Conservation (phyloP, 495 filamentous ascomycete species). For the Trichoderma parareesei region DNA sequence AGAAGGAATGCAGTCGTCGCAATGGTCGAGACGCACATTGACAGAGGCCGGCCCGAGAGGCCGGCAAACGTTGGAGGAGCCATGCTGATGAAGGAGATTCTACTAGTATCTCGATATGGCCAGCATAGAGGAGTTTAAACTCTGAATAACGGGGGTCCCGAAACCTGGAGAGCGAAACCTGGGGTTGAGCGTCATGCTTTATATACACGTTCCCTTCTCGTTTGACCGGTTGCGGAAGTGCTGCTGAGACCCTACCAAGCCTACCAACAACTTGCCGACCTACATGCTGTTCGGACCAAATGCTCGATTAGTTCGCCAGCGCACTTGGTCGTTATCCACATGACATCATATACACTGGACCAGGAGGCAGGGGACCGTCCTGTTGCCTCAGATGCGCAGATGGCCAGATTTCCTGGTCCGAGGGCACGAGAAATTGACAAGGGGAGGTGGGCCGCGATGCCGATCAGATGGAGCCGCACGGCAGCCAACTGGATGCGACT, state of each 20-base stretch:
- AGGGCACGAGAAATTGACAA: neutral
- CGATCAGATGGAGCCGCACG: neutral
- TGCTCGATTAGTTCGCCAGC: neutral
- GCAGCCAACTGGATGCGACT: neutral
- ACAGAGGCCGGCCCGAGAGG: conserved; percentile 55
- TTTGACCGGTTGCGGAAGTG: too few relatives aligned
- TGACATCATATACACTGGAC: neutral
- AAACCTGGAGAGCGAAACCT: neutral
- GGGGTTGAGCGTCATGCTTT: neutral
- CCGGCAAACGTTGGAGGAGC: conserved; percentile 47
- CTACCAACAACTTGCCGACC: too few relatives aligned
- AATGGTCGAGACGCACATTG: conserved; percentile 54
- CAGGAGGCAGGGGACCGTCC: neutral
- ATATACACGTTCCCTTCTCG: neutral
- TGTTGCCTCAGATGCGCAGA: neutral
- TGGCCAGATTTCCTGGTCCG: neutral
- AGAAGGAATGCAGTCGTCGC: conserved; percentile 68
- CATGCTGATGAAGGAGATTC: conserved; percentile 22
- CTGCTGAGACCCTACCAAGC: too few relatives aligned
- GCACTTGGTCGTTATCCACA: neutral
- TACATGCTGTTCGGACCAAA: neutral
- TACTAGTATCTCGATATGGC: too few relatives aligned
- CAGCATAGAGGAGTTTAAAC: neutral
- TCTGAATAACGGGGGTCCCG: neutral
- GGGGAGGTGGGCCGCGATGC: neutral